phyloP scores from a whole-genome alignment of 345 rosid genomes.

The Melastoma malabathricum region DNA sequence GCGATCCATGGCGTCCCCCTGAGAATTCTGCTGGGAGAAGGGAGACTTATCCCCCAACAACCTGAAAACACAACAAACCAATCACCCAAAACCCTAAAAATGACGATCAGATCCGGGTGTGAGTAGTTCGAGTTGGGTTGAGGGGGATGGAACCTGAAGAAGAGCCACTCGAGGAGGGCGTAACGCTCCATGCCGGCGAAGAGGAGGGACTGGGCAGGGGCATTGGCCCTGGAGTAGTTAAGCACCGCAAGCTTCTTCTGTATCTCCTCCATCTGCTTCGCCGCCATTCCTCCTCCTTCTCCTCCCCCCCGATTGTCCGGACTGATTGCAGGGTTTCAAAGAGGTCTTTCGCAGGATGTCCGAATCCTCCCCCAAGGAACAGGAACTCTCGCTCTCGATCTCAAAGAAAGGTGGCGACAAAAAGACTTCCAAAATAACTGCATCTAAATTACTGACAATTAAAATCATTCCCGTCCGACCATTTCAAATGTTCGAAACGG shows the following conservation, averaged over 20 bases:
- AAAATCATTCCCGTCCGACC: too few species aligned
- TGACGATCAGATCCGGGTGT: not conserved
- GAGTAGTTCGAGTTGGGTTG: not conserved
- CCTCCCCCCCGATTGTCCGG: too few species aligned
- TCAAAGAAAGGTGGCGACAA: too few species aligned
- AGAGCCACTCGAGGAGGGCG: slow-evolving; percentile 95
- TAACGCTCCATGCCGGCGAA: slow-evolving; percentile 99
- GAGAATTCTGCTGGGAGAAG: slow-evolving; percentile 77
- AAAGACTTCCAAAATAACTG: too few species aligned
- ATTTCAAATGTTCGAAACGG: too few species aligned
- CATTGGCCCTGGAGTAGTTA: slow-evolving; percentile 67
- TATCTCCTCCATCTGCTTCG: slow-evolving; percentile 91
- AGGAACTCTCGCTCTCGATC: too few species aligned
- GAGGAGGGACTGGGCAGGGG: slow-evolving; percentile 95
- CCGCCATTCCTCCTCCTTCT: slow-evolving; percentile 37
- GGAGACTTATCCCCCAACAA: slow-evolving; percentile 88
- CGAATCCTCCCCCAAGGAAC: too few species aligned
- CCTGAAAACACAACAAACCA: slow-evolving; percentile 23
- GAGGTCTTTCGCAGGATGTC: too few species aligned
- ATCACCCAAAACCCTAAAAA: not conserved
- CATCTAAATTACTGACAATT: too few species aligned
- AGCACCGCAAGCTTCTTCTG: slow-evolving; percentile 60
- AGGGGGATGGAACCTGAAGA: slow-evolving; percentile 35
- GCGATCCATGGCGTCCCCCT: slow-evolving; percentile 72
- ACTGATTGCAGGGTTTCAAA: too few species aligned